Percentiles rank a stretch among this genome's conserved stretches.
These are phyloP conservation scores for Amaranthus palmeri DNA, from an alignment of 148 eudicot genomes.

Conservation along the genomic window DNA sequence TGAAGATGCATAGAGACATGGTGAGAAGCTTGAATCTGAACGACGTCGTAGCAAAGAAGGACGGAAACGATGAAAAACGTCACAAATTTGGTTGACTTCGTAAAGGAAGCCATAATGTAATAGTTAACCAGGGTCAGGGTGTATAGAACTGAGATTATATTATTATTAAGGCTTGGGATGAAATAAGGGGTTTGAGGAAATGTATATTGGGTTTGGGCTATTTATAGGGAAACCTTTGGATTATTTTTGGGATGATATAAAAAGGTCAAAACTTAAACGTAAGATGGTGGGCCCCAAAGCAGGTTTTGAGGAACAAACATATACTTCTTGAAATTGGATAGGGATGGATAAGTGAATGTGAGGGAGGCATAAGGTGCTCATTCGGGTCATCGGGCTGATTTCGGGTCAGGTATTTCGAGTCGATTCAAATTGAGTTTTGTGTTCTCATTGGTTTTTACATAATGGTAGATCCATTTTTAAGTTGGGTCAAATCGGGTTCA, in stretches of 20 bases:
- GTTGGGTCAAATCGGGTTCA: no score
- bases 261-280: conserved; percentile 7
- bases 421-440: no score
- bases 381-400: no score
- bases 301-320: background rate
- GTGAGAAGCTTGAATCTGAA: conserved; percentile 37
- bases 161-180: background rate
- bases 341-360: no score
- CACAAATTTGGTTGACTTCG: background rate
- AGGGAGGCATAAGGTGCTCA: no score
- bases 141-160: background rate
- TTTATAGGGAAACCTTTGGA: background rate
- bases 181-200: background rate
- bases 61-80: conserved; percentile 9
- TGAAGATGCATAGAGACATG: conserved; percentile 14
- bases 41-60: conserved; percentile 10
- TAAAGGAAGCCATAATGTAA: background rate
- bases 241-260: background rate
- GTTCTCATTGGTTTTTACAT: no score
- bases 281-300: conserved; percentile 2
- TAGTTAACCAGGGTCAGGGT: background rate
- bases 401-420: no score
- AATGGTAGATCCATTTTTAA: no score
- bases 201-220: conserved; percentile 4
- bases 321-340: no score